These are phyloP conservation scores for Conidiobolus incongruus DNA, from an alignment of 371 early-diverging fungal genomes.

Conservation along the genomic window DNA sequence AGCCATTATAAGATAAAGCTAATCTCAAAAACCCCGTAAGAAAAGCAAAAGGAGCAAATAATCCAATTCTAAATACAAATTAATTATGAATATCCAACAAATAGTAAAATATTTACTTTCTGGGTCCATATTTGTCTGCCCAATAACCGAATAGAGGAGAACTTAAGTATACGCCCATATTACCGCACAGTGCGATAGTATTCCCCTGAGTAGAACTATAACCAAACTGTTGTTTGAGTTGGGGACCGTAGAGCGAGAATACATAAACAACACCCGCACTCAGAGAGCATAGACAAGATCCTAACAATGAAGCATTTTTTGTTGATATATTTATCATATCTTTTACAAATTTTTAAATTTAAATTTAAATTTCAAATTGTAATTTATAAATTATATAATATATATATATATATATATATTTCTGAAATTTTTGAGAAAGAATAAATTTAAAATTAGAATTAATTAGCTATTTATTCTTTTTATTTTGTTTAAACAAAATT, in stretches of 20 bases:
- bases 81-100: too few relatives aligned
- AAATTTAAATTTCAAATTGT: background rate
- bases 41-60: background rate
- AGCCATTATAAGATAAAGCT: background rate
- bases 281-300: conserved; percentile 1
- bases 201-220: conserved; percentile 6
- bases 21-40: background rate
- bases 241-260: conserved; percentile 7
- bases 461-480: too few relatives aligned
- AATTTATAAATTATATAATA: too few relatives aligned
- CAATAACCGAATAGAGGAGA: conserved; percentile 6
- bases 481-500: too few relatives aligned
- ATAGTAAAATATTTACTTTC: conserved; percentile 2
- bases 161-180: conserved; percentile 6
- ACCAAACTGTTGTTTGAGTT: conserved; percentile 2
- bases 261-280: conserved; percentile 6
- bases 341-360: background rate
- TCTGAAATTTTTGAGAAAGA: too few relatives aligned
- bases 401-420: too few relatives aligned
- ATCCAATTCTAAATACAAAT: background rate
- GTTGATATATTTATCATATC: background rate
- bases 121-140: conserved; percentile 4
- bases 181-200: conserved; percentile 5
- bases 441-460: too few relatives aligned
- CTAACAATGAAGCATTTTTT: conserved; percentile 1